Base-by-base conservation (phyloP, 2,329 filamentous ascomycete species). In the Neophaeococcomyces aloes region DNA sequence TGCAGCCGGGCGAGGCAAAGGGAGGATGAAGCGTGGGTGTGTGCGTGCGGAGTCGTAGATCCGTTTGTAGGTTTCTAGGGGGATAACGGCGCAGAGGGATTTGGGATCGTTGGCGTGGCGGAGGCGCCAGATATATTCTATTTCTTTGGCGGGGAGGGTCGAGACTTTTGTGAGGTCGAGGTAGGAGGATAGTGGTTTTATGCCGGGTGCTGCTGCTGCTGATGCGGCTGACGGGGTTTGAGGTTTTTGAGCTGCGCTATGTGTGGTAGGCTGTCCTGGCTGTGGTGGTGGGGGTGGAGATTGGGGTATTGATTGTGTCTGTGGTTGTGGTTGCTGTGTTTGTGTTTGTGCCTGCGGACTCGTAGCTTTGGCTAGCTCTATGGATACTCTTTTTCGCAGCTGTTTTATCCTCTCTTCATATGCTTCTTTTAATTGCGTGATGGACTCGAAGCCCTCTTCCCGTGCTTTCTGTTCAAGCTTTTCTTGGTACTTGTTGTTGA, bases 21-120 rank as follows among this genome's bases (percentile, higher is more conserved):
- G 91, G 1, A 98, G 76, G 44, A 98, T 81, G 66, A 98, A 98
- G 55, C 87, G 81, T 11, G 91, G 91, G 61, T 89, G 77, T 40
- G 70, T 69, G 51, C 78, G 78, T 11, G 88, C 91, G 2, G 79
- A 78, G 0, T 67, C 61, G 50, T 81, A 77, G 59, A 98, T 86
- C 40, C 76, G 71, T 27, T 68, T 61, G 68, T 88, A 96, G n/a
- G 81, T 84, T 2, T 74, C 61, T 2, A 81, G 63, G 0, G 86
- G 82, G 45, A 98, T 79, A 36, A 78, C 74, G 21, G 91, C 93
- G 66, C 86, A 93, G n/a, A 98, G 76, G 10, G 81, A 83, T 50
- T 78, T 74, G 0, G 79, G 69, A 52, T 83, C 79, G 13, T 72
- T 64, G 31, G 86, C 81, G 67, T 95, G 86, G 40, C 86, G 83